Conservation (phyloP, 768 basidiomycete species). For the Rhodotorula kratochvilovae region DNA sequence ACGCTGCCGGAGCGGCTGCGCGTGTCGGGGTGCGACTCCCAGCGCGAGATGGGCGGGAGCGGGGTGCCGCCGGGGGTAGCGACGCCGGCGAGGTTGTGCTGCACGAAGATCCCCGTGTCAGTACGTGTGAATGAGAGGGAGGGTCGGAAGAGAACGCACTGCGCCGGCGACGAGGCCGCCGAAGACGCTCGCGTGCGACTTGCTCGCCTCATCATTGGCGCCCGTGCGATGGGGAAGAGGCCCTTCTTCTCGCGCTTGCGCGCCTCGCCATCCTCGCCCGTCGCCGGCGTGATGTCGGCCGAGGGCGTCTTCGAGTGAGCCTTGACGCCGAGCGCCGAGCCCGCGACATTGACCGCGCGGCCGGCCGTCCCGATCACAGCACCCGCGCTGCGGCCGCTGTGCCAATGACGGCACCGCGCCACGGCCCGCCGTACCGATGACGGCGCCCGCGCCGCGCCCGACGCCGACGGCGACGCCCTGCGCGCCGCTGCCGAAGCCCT, state of each 20-base stretch:
- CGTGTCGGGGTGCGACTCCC: slow-evolving; percentile 18
- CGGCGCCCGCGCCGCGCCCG: slow-evolving; percentile 24
- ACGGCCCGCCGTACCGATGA: slow-evolving; percentile 19
- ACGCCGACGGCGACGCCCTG: slow-evolving; percentile 24
- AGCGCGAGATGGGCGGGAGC: slow-evolving; percentile 55
- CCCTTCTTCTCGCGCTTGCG: slow-evolving; percentile 18
- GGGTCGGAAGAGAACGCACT: slow-evolving; percentile 36
- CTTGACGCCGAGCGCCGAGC: slow-evolving; percentile 7
- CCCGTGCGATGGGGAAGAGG: slow-evolving; percentile 34
- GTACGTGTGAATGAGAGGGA: neutral
- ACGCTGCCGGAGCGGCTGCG: slow-evolving; percentile 12
- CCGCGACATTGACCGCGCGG: slow-evolving; percentile 10
- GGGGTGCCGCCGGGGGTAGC: slow-evolving; percentile 54
- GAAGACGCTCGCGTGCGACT: slow-evolving; percentile 61
- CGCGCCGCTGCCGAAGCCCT: slow-evolving; percentile 9
- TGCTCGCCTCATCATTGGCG: slow-evolving; percentile 48
- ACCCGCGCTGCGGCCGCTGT: slow-evolving; percentile 28
- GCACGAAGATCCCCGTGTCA: neutral
- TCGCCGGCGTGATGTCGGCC: slow-evolving; percentile 19
- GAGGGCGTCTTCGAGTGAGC: neutral
- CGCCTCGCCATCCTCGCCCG: slow-evolving; percentile 6
- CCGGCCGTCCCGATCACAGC: slow-evolving; percentile 22
- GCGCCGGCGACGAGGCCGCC: slow-evolving; percentile 69
- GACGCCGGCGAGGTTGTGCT: slow-evolving; percentile 58
- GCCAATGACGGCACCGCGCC: no score